Conservation (phyloP, 2,329 filamentous ascomycete species). For the Nothophoma quercina region DNA sequence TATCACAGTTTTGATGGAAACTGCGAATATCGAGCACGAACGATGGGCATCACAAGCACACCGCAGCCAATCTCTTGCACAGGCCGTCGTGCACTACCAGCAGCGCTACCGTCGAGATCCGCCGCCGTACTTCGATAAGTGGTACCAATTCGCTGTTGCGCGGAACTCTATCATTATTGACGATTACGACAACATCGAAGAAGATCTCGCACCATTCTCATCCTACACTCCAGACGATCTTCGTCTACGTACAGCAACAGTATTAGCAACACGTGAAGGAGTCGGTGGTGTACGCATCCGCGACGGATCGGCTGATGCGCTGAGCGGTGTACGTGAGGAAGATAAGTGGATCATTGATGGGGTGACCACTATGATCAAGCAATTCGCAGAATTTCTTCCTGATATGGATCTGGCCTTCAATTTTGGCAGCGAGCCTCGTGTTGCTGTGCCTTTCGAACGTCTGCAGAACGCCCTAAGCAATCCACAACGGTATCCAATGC, state of each 20-base stretch:
- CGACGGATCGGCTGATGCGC: constrained; percentile 55
- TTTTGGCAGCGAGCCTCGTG: constrained; percentile 66
- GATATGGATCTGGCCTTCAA: constrained; percentile 72
- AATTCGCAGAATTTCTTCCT: constrained; percentile 60
- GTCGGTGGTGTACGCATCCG: constrained; percentile 65
- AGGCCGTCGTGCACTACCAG: constrained; percentile 61
- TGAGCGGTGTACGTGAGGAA: constrained; percentile 58
- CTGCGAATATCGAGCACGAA: constrained; percentile 58
- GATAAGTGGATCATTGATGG: constrained; percentile 67
- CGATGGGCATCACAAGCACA: constrained; percentile 58
- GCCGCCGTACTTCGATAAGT: constrained; percentile 67
- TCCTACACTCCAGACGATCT: constrained; percentile 60
- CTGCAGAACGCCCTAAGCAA: constrained; percentile 37
- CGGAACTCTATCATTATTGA: constrained; percentile 64
- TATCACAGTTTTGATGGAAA: constrained; percentile 62
- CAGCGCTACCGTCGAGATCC: constrained; percentile 62
- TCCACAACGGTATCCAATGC: constrained; percentile 31
- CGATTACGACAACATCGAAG: constrained; percentile 66
- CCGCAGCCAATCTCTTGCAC: constrained; percentile 56
- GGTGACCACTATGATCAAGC: constrained; percentile 59
- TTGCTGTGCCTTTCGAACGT: constrained; percentile 59
- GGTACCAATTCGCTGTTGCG: constrained; percentile 64
- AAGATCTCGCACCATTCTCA: constrained; percentile 64
- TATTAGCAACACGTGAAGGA: constrained; percentile 63
- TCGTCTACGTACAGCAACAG: constrained; percentile 60